Conservation (phyloP, 495 filamentous ascomycete genomes). For the Aspergillus haitiensis region DNA sequence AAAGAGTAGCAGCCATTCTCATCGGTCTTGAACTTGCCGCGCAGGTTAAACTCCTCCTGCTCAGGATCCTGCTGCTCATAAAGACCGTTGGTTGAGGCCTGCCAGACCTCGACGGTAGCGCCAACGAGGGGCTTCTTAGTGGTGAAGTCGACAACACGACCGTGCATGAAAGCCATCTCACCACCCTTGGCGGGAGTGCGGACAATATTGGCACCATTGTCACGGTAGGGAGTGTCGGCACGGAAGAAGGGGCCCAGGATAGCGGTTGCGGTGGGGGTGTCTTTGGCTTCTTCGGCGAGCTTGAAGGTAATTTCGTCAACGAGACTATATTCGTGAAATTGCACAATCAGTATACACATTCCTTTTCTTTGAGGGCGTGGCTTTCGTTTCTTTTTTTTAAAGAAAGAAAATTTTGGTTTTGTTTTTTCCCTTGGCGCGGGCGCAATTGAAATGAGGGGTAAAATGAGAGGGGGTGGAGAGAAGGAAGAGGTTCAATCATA, state of each 20-base stretch:
- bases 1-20: slow-evolving; percentile 63
- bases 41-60: slow-evolving; percentile 72
- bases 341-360: not conserved
- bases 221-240: slow-evolving; percentile 59
- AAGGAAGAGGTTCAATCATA: slow-evolving; percentile 26
- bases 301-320: slow-evolving; percentile 78
- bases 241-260: slow-evolving; percentile 81
- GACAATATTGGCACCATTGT: slow-evolving; percentile 68
- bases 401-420: not conserved
- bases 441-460: not conserved
- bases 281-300: slow-evolving; percentile 49
- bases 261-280: slow-evolving; percentile 63
- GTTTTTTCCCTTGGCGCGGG: too few relatives aligned
- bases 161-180: slow-evolving; percentile 62
- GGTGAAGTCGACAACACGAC: slow-evolving; percentile 56
- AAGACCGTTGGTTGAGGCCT: slow-evolving; percentile 72
- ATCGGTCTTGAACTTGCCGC: slow-evolving; percentile 70
- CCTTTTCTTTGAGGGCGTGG: too few relatives aligned
- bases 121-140: slow-evolving; percentile 60
- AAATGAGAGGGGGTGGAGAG: not conserved
- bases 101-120: slow-evolving; percentile 74
- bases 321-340: slow-evolving; percentile 38
- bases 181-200: slow-evolving; percentile 49
- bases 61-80: slow-evolving; percentile 77
- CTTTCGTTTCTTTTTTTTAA: slow-evolving; percentile 6